Evolutionary conservation across 768 basidiomycete species (phyloP).

Genomic region (Mycena pura): DNA sequence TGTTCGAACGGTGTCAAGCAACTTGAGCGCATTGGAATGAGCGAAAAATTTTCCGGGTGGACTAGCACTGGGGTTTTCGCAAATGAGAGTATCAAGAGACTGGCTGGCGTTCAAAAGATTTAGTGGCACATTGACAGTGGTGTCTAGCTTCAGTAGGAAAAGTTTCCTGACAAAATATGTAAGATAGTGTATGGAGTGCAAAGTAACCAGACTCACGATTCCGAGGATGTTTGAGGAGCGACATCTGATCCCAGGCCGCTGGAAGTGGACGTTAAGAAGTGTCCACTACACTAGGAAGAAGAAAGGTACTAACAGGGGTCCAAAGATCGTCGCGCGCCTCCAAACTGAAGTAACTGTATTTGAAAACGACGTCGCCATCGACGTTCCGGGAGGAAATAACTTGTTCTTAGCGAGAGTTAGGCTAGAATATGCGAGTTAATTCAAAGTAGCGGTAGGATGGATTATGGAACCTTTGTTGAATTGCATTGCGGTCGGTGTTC

Average conservation of each 20-base stretch:
- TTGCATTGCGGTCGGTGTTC: conserved; percentile 4
- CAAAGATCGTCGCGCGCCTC: conserved; percentile 69
- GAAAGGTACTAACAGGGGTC: conserved; percentile 58
- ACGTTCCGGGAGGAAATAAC: conserved; percentile 49
- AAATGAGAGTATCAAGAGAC: conserved; percentile 47
- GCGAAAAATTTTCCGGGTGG: conserved; percentile 70
- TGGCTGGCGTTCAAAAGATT: conserved; percentile 47
- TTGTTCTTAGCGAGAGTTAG: conserved; percentile 51
- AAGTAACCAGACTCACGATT: conserved; percentile 37
- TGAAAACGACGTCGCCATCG: conserved; percentile 24
- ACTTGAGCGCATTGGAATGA: conserved; percentile 48
- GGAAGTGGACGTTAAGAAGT: conserved; percentile 14
- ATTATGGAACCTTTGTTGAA: conserved; percentile 35
- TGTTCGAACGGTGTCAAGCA: conserved; percentile 61
- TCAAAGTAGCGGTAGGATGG: neutral
- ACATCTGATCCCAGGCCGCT: conserved; percentile 47
- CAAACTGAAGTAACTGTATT: conserved; percentile 35
- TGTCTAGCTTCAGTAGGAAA: conserved; percentile 58
- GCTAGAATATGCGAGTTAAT: conserved; percentile 33
- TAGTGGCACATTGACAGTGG: conserved; percentile 57
- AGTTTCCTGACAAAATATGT: conserved; percentile 20
- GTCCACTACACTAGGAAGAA: conserved; percentile 3
- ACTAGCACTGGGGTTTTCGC: conserved; percentile 34
- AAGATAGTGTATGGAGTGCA: neutral
- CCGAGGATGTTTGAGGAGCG: conserved; percentile 17